phyloP scores from a whole-genome alignment of 352 stramenopile species.

The Blastocystis sp. region DNA sequence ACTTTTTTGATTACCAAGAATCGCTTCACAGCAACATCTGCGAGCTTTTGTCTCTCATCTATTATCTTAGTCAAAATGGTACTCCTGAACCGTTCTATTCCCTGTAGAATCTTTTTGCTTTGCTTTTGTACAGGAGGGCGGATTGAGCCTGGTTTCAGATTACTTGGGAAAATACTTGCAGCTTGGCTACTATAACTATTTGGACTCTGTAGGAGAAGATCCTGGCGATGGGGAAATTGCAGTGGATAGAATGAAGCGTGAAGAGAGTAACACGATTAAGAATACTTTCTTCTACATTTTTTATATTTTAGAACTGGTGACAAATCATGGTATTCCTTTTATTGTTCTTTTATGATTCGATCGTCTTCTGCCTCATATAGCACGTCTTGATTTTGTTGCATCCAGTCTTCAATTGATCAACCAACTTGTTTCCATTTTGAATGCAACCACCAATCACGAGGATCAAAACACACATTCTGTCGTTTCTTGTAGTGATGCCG shows the following conservation, averaged over 20 bases:
- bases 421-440: not conserved
- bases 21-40: not conserved
- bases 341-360: not conserved
- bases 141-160: not conserved
- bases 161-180: not conserved
- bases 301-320: not conserved
- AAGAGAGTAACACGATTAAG: not conserved
- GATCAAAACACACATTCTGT: not conserved
- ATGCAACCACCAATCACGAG: not conserved
- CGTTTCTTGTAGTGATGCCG: not conserved
- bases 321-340: not conserved
- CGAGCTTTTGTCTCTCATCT: slow-evolving; percentile 5
- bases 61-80: not conserved
- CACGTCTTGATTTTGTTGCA: not conserved
- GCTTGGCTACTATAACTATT: not conserved
- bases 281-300: slow-evolving; percentile 21
- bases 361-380: not conserved
- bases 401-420: not conserved
- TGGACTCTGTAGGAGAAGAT: not conserved
- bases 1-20: not conserved
- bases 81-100: not conserved
- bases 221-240: not conserved
- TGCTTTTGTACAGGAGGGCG: not conserved
- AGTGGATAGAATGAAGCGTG: not conserved
- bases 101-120: not conserved